Evolutionary conservation across 2,329 filamentous ascomycete species (phyloP).

Genomic region (Sordariomycetes sp.): DNA sequence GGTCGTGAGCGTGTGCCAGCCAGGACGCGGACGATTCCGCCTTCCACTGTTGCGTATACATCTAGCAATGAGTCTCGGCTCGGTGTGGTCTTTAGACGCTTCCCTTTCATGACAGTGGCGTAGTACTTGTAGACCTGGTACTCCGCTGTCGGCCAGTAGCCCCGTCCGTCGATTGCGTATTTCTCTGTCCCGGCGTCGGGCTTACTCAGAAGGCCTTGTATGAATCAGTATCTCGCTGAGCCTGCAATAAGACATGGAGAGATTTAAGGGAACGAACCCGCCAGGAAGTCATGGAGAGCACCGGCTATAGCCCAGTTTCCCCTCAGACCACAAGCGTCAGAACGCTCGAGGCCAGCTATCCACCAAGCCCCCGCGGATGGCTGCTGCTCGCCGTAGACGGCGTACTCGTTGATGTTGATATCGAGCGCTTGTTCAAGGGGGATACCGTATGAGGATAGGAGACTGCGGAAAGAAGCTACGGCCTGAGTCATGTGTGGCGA

Average conservation of each 20-base stretch:
- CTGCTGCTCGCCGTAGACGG: background rate
- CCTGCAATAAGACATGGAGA: background rate
- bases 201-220: constrained; percentile 2
- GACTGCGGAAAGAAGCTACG: background rate
- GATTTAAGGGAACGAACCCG: background rate
- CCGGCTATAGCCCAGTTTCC: constrained; percentile 4
- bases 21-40: background rate
- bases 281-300: constrained; percentile 2
- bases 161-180: background rate
- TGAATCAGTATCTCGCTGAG: background rate
- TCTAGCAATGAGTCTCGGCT: constrained; percentile 2
- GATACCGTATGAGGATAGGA: background rate
- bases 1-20: background rate
- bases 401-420: constrained; percentile 7
- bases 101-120: constrained; percentile 4
- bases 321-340: constrained; percentile 2
- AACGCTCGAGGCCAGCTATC: constrained; percentile 1
- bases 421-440: background rate
- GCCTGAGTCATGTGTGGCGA: background rate
- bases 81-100: constrained; percentile 3
- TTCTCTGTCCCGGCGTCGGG: background rate
- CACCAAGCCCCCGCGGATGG: background rate
- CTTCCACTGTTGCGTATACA: constrained; percentile 4
- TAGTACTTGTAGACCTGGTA: constrained; percentile 8
- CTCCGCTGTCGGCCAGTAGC: constrained; percentile 6